A percentile compares a stretch with the other conserved stretches of the same genome.
phyloP scores from a whole-genome alignment of 345 rosid genomes.

The Pistacia atlantica region DNA sequence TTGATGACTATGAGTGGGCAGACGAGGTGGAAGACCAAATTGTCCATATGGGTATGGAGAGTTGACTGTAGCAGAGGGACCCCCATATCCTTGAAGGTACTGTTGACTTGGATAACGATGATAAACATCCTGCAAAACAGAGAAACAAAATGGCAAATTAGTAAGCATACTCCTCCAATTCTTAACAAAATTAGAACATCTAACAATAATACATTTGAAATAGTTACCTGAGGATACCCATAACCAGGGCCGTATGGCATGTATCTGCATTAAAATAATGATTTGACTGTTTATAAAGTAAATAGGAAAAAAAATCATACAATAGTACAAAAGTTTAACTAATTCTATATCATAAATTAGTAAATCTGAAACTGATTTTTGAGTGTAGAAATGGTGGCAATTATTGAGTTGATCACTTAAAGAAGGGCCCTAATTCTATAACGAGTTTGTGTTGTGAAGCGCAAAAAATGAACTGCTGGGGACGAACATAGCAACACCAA shows the following conservation, averaged over 20 bases:
- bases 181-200: not conserved
- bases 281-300: not conserved
- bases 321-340: not conserved
- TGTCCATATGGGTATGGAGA: conserved; percentile 31
- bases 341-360: too few relatives aligned
- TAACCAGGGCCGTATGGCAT: conserved; percentile 36
- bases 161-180: not conserved
- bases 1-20: conserved; percentile 26
- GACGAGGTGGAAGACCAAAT: conserved; percentile 30
- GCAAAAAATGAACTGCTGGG: too few relatives aligned
- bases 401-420: too few relatives aligned
- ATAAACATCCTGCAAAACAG: conserved; percentile 29
- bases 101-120: conserved; percentile 37
- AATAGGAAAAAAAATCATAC: not conserved
- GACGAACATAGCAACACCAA: too few relatives aligned
- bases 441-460: too few relatives aligned
- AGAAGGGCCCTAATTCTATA: too few relatives aligned
- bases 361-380: too few relatives aligned
- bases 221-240: conserved; percentile 38
- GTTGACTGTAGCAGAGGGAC: conserved; percentile 22
- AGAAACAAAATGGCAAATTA: not conserved
- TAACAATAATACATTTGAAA: conserved; percentile 4
- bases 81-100: conserved; percentile 32
- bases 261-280: conserved; percentile 33
- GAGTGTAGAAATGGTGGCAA: too few relatives aligned